Conservation (phyloP, 352 stramenopile species). For the Phytophthora nicotianae region DNA sequence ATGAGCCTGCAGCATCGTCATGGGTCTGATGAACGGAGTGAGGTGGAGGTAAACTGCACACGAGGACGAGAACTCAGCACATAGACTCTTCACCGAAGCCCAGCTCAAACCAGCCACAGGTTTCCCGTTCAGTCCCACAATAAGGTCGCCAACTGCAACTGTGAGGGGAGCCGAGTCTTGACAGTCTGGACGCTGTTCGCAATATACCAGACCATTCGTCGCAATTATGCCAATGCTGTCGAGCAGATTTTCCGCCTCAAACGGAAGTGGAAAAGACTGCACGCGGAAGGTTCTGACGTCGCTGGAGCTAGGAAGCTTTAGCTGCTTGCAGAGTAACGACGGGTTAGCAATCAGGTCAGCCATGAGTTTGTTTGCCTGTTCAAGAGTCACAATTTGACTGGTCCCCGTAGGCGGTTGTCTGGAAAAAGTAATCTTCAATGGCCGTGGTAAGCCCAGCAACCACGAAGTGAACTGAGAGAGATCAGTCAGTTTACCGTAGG, state of each 20-base stretch:
- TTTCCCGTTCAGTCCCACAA: conserved; percentile 73
- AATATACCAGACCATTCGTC: conserved; percentile 43
- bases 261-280: conserved; percentile 42
- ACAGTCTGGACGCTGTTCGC: conserved; percentile 22
- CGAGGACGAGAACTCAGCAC: conserved; percentile 33
- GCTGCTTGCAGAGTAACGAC: conserved; percentile 31
- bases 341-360: conserved; percentile 28
- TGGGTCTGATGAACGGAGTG: conserved; percentile 22
- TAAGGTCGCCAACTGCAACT: conserved; percentile 49
- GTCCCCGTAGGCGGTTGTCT: conserved; percentile 27
- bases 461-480: conserved; percentile 83
- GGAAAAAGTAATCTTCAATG: conserved; percentile 71
- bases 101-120: conserved; percentile 51
- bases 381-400: conserved; percentile 1
- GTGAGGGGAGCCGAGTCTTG: conserved; percentile 8
- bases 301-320: conserved; percentile 28
- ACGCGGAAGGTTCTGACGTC: conserved; percentile 49
- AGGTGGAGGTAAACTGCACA: conserved; percentile 62
- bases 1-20: conserved; percentile 54
- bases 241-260: conserved; percentile 48
- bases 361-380: conserved; percentile 27
- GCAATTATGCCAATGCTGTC: conserved; percentile 43
- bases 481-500: conserved; percentile 67
- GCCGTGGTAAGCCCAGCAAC: conserved; percentile 67
- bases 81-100: conserved; percentile 47